These are phyloP conservation scores for Pueraria montana DNA, from an alignment of 306 rosid species.

Conservation along the genomic window DNA sequence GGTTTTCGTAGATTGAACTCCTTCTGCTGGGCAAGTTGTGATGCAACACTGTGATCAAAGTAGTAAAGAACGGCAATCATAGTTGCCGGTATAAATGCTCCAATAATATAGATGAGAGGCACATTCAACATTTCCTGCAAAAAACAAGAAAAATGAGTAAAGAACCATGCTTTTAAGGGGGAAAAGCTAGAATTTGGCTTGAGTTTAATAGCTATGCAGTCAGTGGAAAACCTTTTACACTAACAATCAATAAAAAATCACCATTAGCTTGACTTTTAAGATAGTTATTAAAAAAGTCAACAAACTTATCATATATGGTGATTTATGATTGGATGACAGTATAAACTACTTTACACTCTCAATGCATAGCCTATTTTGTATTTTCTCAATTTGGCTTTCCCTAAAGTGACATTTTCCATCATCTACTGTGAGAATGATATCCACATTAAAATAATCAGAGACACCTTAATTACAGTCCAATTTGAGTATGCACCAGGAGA, in stretches of 20 bases:
- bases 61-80: conserved; percentile 87
- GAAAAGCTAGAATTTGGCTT: conserved; percentile 19
- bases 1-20: conserved; percentile 92
- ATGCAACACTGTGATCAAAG: conserved; percentile 95
- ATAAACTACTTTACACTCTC: no score
- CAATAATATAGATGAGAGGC: conserved; percentile 76
- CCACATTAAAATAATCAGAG: conserved; percentile 32
- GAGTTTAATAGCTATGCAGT: no score
- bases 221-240: no score
- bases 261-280: no score
- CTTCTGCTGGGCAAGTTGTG: conserved; percentile 89
- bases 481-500: conserved; percentile 83
- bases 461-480: conserved; percentile 84
- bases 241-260: no score
- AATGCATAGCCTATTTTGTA: no score
- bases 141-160: conserved; percentile 45
- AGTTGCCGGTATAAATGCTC: conserved; percentile 92
- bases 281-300: no score
- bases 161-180: conserved; percentile 4
- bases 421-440: conserved; percentile 2
- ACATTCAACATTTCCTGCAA: conserved; percentile 86
- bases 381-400: neutral
- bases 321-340: no score
- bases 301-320: no score
- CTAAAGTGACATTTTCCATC: neutral